phyloP scores from a whole-genome alignment of 495 filamentous ascomycete species.

The Articulospora tetracladia region DNA sequence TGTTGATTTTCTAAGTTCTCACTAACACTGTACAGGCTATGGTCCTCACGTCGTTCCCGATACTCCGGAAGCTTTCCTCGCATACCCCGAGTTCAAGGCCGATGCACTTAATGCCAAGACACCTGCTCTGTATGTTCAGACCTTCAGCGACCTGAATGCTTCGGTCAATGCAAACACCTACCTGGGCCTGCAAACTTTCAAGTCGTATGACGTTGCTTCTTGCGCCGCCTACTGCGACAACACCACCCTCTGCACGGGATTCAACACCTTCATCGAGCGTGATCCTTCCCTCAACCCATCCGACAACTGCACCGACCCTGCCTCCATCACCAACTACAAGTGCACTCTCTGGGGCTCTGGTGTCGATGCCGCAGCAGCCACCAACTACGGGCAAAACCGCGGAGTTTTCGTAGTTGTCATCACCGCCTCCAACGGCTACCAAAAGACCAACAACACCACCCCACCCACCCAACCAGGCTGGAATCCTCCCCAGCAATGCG shows the following conservation, averaged over 20 bases:
- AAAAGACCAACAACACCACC: slow-evolving; percentile 30
- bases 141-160: slow-evolving; percentile 35
- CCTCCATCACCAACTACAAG: slow-evolving; percentile 47
- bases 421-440: slow-evolving; percentile 34
- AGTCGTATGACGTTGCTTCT: slow-evolving; percentile 35
- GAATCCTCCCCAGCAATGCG: slow-evolving; percentile 27
- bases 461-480: slow-evolving; percentile 27
- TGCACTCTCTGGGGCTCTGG: slow-evolving; percentile 46
- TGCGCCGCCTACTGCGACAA: slow-evolving; percentile 35
- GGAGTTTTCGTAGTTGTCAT: slow-evolving; percentile 39
- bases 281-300: slow-evolving; percentile 35
- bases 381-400: slow-evolving; percentile 33
- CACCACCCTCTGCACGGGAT: slow-evolving; percentile 27
- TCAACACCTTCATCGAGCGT: slow-evolving; percentile 47
- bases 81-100: slow-evolving; percentile 15
- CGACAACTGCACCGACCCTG: slow-evolving; percentile 37
- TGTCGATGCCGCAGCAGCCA: slow-evolving; percentile 29
- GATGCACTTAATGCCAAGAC: slow-evolving; percentile 24
- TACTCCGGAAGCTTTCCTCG: slow-evolving; percentile 30
- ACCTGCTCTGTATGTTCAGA: slow-evolving; percentile 34
- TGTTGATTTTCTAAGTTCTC: too few species aligned
- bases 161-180: slow-evolving; percentile 36
- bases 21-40: not conserved
- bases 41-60: slow-evolving; percentile 25
- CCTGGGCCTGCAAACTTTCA: slow-evolving; percentile 36